Evolutionary conservation across 164 flowering plant genomes (phyloP).

Genomic region (Stephania yunnanensis): DNA sequence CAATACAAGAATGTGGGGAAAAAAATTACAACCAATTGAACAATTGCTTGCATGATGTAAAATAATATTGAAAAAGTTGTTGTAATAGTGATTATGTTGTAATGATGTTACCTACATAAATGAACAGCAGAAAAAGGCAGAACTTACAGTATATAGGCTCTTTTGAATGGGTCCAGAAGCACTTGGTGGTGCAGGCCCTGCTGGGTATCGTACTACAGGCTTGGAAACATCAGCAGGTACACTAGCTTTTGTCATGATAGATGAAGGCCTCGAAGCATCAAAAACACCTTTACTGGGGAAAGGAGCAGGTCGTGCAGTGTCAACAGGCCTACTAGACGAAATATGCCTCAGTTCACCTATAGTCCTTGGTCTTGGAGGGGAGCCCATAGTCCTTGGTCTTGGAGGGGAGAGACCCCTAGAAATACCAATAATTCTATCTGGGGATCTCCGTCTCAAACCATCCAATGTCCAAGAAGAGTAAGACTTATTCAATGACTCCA

Average conservation of each 20-base stretch:
- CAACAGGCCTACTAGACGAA: constrained; percentile 33
- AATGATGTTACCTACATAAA: neutral
- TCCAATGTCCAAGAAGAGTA: constrained; percentile 57
- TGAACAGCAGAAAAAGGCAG: neutral
- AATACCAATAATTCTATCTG: constrained; percentile 39
- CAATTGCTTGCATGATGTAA: neutral
- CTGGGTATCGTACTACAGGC: constrained; percentile 29
- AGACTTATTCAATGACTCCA: constrained; percentile 37
- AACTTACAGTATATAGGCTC: constrained; percentile 38
- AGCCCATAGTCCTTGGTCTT: neutral
- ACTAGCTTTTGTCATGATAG: constrained; percentile 30
- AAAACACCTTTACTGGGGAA: constrained; percentile 33
- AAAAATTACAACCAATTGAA: neutral
- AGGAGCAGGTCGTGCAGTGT: constrained; percentile 38
- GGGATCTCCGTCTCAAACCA: constrained; percentile 54
- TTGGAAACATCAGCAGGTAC: constrained; percentile 35
- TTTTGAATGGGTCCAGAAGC: constrained; percentile 28
- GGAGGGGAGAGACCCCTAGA: constrained; percentile 49
- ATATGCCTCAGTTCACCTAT: constrained; percentile 31
- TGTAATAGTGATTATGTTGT: neutral
- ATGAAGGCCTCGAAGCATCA: constrained; percentile 36
- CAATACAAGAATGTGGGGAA: neutral
- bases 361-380: constrained; percentile 34
- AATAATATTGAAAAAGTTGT: neutral
- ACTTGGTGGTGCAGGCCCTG: constrained; percentile 15